Percentiles rank a stretch among this genome's conserved stretches.
These are phyloP conservation scores for Leccinum solheimii DNA, from an alignment of 1,284 basidiomycete species.

Conservation along the genomic window DNA sequence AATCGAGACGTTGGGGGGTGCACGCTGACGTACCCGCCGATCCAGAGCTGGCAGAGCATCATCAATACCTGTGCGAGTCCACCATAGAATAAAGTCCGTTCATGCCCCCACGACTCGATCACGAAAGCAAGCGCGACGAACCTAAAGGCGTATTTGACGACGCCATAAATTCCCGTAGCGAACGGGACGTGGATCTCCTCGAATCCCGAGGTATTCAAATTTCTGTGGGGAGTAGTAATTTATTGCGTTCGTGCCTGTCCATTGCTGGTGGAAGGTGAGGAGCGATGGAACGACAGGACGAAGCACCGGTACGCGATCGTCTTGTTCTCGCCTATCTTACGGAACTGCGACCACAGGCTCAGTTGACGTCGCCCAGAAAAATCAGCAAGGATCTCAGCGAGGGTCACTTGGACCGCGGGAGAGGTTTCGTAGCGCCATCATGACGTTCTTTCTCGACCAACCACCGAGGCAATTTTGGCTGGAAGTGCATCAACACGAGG, in stretches of 20 bases:
- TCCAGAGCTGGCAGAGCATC: constrained; percentile 39
- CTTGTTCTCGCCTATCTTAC: constrained; percentile 45
- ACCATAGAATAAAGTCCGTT: constrained; percentile 46
- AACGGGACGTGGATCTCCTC: constrained; percentile 49
- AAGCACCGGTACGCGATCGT: constrained; percentile 48
- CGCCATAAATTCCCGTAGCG: constrained; percentile 62
- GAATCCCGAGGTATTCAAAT: constrained; percentile 55
- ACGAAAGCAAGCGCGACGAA: constrained; percentile 43
- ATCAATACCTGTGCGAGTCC: constrained; percentile 43
- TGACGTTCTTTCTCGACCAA: constrained; percentile 53
- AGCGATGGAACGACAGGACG: constrained; percentile 42
- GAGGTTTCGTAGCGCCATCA: constrained; percentile 52
- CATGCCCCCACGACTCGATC: constrained; percentile 47
- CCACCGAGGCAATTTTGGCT: constrained; percentile 63
- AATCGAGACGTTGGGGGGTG: constrained; percentile 40
- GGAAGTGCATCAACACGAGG: constrained; percentile 49
- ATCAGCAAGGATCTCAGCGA: constrained; percentile 53
- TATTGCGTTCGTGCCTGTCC: constrained; percentile 61
- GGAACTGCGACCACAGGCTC: constrained; percentile 38
- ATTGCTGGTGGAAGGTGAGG: constrained; percentile 60
- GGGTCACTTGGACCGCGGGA: constrained; percentile 43
- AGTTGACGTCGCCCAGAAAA: constrained; percentile 46
- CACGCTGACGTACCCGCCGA: not conserved
- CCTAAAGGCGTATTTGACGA: constrained; percentile 53
- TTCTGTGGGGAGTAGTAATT: constrained; percentile 49